phyloP scores from a whole-genome alignment of 192 early-diverging fungal species.

The Piromyces sp. region DNA sequence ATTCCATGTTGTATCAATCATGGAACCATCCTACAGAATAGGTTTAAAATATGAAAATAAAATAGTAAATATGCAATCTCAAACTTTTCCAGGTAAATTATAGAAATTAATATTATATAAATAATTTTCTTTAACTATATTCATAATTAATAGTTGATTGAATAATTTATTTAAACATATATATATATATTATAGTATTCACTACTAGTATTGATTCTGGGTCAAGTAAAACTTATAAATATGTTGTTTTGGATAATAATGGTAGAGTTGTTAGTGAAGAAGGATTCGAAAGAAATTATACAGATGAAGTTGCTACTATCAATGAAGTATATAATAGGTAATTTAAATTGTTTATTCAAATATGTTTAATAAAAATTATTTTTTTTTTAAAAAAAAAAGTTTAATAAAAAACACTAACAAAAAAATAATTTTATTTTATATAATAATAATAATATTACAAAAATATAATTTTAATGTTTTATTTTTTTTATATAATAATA shows the following conservation, averaged over 20 bases:
- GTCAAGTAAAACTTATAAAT: background rate
- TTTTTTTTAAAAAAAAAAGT: too few relatives aligned
- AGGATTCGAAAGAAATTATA: background rate
- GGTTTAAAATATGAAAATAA: background rate
- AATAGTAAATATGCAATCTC: background rate
- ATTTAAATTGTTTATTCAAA: background rate
- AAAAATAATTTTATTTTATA: too few relatives aligned
- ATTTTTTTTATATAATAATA: too few relatives aligned
- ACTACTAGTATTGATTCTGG: background rate
- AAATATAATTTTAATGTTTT: too few relatives aligned
- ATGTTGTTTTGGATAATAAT: background rate
- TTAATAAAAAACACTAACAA: too few relatives aligned
- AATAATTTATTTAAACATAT: too few relatives aligned
- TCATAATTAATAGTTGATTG: too few relatives aligned
- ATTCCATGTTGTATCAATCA: background rate
- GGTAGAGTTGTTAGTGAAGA: background rate
- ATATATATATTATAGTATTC: too few relatives aligned
- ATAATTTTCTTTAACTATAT: too few relatives aligned
- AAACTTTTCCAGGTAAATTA: background rate
- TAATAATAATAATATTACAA: too few relatives aligned
- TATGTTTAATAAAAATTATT: too few relatives aligned
- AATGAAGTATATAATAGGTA: background rate
- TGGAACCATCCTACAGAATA: background rate
- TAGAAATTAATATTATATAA: too few relatives aligned
- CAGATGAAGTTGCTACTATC: background rate